A percentile compares a stretch with the other conserved stretches of the same genome.
phyloP scores from a whole-genome alignment of 2,329 filamentous ascomycete genomes.

The Diaporthe vexans region DNA sequence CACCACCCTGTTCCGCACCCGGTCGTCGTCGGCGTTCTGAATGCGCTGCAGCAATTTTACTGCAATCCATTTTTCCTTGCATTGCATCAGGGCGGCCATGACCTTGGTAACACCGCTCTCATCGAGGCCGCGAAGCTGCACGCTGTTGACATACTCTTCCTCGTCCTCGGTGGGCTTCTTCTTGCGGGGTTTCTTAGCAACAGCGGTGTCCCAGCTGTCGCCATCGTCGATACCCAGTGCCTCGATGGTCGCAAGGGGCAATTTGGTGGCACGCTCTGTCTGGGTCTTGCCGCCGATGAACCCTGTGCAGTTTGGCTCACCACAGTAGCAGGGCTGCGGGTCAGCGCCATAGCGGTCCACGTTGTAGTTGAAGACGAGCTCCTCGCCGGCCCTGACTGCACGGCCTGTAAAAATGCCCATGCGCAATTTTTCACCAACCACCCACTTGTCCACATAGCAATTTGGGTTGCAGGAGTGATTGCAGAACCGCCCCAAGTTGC shows the following conservation, averaged over 20 bases:
- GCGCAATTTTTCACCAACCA: conserved; percentile 94
- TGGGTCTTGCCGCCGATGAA: conserved; percentile 99
- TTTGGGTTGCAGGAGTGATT: conserved; percentile 99
- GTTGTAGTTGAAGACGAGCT: conserved; percentile 99
- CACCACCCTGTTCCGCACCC: conserved; percentile 88
- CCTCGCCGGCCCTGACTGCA: conserved; percentile 87
- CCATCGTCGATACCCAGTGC: conserved; percentile 94
- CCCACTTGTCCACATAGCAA: conserved; percentile 99
- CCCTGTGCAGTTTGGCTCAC: conserved; percentile 92
- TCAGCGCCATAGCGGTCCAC: conserved; percentile 98
- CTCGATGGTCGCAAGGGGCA: conserved; percentile 90
- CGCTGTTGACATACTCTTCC: conserved; percentile 93
- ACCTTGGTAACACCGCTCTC: conserved; percentile 91
- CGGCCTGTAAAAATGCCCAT: conserved; percentile 99
- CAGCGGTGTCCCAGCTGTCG: conserved; percentile 91
- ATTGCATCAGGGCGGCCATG: conserved; percentile 96
- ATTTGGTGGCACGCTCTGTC: conserved; percentile 92
- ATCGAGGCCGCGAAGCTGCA: conserved; percentile 83
- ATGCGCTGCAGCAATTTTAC: conserved; percentile 94
- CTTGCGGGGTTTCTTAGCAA: conserved; percentile 91
- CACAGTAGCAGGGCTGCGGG: conserved; percentile 97
- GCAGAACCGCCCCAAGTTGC: conserved; percentile 96
- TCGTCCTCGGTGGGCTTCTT: conserved; percentile 94
- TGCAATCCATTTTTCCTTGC: conserved; percentile 99
- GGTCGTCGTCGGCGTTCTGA: conserved; percentile 87